Conservation (phyloP, 2,329 filamentous ascomycete species). For the Lasiodiplodia hormozganensis region DNA sequence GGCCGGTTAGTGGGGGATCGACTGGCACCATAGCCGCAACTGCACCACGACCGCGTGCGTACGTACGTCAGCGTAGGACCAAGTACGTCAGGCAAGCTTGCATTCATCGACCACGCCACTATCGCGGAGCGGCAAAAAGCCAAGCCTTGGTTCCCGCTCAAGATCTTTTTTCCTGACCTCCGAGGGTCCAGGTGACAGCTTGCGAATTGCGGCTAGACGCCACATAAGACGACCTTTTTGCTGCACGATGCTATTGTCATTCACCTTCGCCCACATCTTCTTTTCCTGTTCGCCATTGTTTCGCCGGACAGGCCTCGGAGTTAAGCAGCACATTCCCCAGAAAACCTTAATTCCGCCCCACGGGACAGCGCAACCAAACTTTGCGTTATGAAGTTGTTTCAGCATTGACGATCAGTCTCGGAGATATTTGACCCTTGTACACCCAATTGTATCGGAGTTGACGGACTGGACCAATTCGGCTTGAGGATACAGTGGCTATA, state of each 20-base stretch:
- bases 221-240: not conserved
- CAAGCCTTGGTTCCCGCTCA: not conserved
- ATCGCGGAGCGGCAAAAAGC: not conserved
- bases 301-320: not conserved
- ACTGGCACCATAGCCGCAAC: not conserved
- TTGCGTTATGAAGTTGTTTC: not conserved
- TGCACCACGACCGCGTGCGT: not conserved
- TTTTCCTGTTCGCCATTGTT: not conserved
- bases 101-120: not conserved
- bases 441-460: not conserved
- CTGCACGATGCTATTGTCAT: not conserved
- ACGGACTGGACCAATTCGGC: not conserved
- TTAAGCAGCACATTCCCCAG: too few relatives aligned
- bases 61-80: slow-evolving; percentile 10
- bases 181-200: not conserved
- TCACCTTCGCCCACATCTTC: not conserved
- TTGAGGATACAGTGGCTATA: not conserved
- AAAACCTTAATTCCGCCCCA: too few relatives aligned
- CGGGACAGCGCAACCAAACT: too few relatives aligned
- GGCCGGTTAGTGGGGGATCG: not conserved
- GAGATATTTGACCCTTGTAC: not conserved
- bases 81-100: not conserved
- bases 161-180: not conserved
- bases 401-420: not conserved
- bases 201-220: not conserved